Conservation (phyloP, 2,329 filamentous ascomycete species). For the Camillea tinctor region DNA sequence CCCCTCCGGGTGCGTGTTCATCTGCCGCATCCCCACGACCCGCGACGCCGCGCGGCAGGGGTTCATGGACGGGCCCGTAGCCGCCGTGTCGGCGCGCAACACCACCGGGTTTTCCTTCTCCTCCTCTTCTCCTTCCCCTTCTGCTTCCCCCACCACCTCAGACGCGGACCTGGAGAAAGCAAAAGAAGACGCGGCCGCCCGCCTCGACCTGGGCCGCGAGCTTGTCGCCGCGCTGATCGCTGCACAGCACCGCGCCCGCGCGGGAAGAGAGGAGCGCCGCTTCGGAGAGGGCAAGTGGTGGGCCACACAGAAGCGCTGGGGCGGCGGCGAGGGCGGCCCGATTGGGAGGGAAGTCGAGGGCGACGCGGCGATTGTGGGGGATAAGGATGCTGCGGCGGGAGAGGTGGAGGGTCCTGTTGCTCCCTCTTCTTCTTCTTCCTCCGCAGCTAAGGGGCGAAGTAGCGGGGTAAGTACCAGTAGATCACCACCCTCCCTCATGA, state of each 20-base stretch:
- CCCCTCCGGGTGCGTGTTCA: constrained; percentile 57
- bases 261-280: constrained; percentile 54
- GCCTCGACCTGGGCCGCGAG: constrained; percentile 61
- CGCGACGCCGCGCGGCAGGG: constrained; percentile 59
- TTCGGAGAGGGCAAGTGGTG: constrained; percentile 62
- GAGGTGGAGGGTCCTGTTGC: neutral
- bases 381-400: constrained; percentile 39
- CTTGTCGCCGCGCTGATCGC: constrained; percentile 59
- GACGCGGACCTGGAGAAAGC: constrained; percentile 1
- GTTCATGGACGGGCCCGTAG: constrained; percentile 60
- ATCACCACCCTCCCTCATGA: neutral
- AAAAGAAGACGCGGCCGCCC: constrained; percentile 50
- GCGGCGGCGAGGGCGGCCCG: constrained; percentile 60
- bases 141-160: too few relatives aligned
- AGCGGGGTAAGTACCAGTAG: neutral
- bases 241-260: constrained; percentile 61
- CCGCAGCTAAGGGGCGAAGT: too few relatives aligned
- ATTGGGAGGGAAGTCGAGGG: constrained; percentile 61
- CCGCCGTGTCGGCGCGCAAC: constrained; percentile 57
- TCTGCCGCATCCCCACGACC: constrained; percentile 60
- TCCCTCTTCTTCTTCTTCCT: neutral
- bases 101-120: constrained; percentile 46
- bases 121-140: too few relatives aligned
- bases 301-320: constrained; percentile 60
- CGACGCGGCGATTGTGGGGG: constrained; percentile 41